Evolutionary conservation across 805 yeast species (phyloP).

Genomic region (Peterozyma toletana): DNA sequence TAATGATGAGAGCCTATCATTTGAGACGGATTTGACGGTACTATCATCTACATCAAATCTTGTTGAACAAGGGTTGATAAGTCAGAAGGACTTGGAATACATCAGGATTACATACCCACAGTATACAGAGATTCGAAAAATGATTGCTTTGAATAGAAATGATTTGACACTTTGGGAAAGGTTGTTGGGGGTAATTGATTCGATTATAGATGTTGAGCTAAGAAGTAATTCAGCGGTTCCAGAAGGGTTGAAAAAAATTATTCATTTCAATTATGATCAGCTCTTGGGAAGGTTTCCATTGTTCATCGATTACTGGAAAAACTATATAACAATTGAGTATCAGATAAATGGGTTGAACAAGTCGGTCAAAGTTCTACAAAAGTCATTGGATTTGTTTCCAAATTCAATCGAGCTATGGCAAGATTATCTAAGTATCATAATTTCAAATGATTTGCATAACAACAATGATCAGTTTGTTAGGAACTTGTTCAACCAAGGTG

Average conservation of each 20-base stretch:
- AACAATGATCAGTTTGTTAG: conserved; percentile 24
- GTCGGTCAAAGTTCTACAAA: conserved; percentile 37
- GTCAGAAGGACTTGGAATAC: no score
- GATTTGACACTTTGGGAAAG: conserved; percentile 15
- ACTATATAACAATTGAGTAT: conserved; percentile 46
- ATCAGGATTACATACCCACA: background rate
- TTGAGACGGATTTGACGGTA: no score
- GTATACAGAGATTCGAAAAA: background rate
- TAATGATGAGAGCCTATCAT: no score
- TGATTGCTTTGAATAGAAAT: background rate
- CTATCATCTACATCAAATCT: no score
- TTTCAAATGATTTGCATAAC: conserved; percentile 29
- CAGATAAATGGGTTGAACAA: conserved; percentile 47
- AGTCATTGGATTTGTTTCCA: conserved; percentile 44
- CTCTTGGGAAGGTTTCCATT: conserved; percentile 52
- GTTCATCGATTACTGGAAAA: conserved; percentile 57
- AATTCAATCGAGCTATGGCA: conserved; percentile 61
- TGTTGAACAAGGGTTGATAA: no score
- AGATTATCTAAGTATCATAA: conserved; percentile 52
- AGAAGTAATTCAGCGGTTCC: background rate
- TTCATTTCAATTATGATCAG: conserved; percentile 26
- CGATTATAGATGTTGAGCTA: conserved; percentile 1
- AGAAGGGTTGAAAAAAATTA: conserved; percentile 9
- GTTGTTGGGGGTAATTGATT: conserved; percentile 13
- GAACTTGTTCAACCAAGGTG: conserved; percentile 39